Conservation (phyloP, 371 early-diverging fungal genomes). For the Lichtheimia hyalospora region DNA sequence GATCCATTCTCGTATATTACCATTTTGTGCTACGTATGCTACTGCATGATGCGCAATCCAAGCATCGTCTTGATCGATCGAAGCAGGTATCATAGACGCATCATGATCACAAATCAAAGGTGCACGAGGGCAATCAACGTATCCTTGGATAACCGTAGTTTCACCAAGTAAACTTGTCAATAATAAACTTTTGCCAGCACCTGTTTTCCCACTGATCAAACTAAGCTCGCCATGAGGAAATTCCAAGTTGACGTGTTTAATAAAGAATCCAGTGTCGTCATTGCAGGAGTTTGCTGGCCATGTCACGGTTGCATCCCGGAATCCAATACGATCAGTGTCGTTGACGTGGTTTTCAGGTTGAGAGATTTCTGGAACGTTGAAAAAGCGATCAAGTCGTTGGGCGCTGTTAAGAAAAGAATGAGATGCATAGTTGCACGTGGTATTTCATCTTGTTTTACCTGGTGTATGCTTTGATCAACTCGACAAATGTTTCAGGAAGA, state of each 20-base stretch:
- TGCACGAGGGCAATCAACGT: slow-evolving; percentile 41
- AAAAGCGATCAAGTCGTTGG: slow-evolving; percentile 22
- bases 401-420: no score
- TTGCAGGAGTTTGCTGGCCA: slow-evolving; percentile 17
- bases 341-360: no score
- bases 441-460: slow-evolving; percentile 18
- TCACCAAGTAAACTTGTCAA: slow-evolving; percentile 69
- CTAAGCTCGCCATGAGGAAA: slow-evolving; percentile 61
- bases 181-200: slow-evolving; percentile 67
- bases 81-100: not conserved
- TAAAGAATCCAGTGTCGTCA: slow-evolving; percentile 22
- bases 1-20: slow-evolving; percentile 1
- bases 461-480: slow-evolving; percentile 27
- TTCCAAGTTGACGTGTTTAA: slow-evolving; percentile 40
- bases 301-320: slow-evolving; percentile 46
- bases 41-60: slow-evolving; percentile 28
- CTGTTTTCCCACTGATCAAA: slow-evolving; percentile 65
- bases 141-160: slow-evolving; percentile 39
- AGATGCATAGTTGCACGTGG: no score
- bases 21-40: slow-evolving; percentile 30
- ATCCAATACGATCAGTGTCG: slow-evolving; percentile 25
- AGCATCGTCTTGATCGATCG: slow-evolving; percentile 12
- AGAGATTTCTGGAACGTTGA: no score
- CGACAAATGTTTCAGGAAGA: slow-evolving; percentile 54
- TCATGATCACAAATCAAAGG: slow-evolving; percentile 24